A percentile compares a stretch with the other conserved stretches of the same genome.
Conservation (phyloP, 768 basidiomycete species). For the Strobilomyces confusus region DNA sequence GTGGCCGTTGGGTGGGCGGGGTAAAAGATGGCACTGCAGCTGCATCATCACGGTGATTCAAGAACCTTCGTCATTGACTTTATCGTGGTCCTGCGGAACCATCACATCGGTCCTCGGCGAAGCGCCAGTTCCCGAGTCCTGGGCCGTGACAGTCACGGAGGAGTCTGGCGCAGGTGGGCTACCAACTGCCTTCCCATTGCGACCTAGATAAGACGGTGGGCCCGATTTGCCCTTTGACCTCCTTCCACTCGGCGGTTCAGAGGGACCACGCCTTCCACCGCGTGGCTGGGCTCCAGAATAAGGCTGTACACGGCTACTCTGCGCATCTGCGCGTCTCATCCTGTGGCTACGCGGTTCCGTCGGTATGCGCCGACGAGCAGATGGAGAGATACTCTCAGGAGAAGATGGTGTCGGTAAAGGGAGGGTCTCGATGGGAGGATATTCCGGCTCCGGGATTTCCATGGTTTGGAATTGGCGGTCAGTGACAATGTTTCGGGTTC, state of each 20-base stretch:
- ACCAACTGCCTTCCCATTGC: not conserved
- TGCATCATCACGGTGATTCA: not conserved
- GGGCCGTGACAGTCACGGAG: not conserved
- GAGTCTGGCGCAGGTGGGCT: not conserved
- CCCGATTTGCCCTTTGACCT: not conserved
- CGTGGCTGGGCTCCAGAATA: not conserved
- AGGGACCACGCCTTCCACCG: constrained; percentile 3
- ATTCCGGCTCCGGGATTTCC: constrained; percentile 2
- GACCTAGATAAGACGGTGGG: not conserved
- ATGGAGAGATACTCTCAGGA: not conserved
- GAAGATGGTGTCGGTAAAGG: constrained; percentile 7
- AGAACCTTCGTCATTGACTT: not conserved
- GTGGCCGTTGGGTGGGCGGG: not conserved
- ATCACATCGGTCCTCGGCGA: not conserved
- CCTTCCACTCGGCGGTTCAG: constrained; percentile 2
- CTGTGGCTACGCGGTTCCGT: constrained; percentile 7
- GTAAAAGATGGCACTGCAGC: constrained; percentile 2
- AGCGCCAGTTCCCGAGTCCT: not conserved
- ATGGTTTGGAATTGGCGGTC: not conserved
- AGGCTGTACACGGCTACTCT: not conserved
- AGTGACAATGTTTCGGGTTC: not conserved
- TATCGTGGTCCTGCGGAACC: not conserved
- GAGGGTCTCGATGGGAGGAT: constrained; percentile 18
- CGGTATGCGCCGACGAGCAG: constrained; percentile 6
- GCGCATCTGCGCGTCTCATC: not conserved